Percentiles rank a stretch among this genome's conserved stretches.
Conservation (phyloP, 1,284 basidiomycete species). For the Ceratobasidium sp. region DNA sequence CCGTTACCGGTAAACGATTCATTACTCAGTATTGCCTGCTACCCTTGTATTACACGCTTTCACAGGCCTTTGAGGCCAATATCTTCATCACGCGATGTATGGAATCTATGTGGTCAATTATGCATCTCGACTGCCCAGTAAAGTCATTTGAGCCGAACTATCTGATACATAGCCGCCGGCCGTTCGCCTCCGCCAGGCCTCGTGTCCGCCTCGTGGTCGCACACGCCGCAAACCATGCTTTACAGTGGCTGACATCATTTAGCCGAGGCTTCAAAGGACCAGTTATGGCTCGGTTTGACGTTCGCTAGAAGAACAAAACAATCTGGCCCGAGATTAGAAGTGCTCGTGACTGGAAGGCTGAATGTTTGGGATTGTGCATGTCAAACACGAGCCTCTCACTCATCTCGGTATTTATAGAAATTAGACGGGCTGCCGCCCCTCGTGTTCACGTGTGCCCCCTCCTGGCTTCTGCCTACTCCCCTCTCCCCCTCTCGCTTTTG, state of each 20-base stretch:
- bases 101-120: slow-evolving; percentile 40
- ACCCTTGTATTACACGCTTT: slow-evolving; percentile 42
- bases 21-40: slow-evolving; percentile 44
- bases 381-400: slow-evolving; percentile 20
- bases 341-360: slow-evolving; percentile 9
- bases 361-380: slow-evolving; percentile 8
- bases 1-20: slow-evolving; percentile 87
- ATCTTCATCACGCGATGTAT: slow-evolving; percentile 36
- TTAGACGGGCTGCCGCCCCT: slow-evolving; percentile 27
- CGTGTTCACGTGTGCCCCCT: slow-evolving; percentile 12
- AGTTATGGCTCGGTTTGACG: background rate
- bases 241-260: background rate
- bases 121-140: slow-evolving; percentile 28
- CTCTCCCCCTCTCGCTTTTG: background rate
- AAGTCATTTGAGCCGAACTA: background rate
- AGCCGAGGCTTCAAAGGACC: background rate
- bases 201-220: slow-evolving; percentile 14
- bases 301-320: slow-evolving; percentile 10
- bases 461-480: slow-evolving; percentile 1
- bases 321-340: slow-evolving; percentile 11
- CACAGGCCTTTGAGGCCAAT: slow-evolving; percentile 14
- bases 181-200: slow-evolving; percentile 7
- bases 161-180: background rate
- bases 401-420: slow-evolving; percentile 6
- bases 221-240: background rate